A percentile compares a stretch with the other conserved stretches of the same genome.
Evolutionary conservation across 2,329 filamentous ascomycete genomes (phyloP).

Genomic region (Fusarium sp.): DNA sequence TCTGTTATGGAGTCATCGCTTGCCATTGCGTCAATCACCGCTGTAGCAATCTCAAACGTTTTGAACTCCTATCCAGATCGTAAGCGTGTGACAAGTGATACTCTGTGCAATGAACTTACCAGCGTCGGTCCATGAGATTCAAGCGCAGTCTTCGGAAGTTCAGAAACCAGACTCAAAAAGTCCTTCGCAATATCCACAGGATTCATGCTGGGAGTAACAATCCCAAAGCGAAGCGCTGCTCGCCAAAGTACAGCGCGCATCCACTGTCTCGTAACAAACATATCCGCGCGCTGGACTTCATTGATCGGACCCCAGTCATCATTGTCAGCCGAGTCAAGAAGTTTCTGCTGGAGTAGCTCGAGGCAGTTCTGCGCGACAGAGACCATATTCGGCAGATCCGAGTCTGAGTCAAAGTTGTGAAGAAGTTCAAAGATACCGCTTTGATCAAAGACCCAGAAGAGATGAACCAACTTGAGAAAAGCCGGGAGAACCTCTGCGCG

Average conservation of each 20-base stretch:
- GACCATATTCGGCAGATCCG: conserved; percentile 48
- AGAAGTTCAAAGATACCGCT: conserved; percentile 62
- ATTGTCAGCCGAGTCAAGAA: conserved; percentile 56
- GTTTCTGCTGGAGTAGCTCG: conserved; percentile 56
- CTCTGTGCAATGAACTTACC: conserved; percentile 26
- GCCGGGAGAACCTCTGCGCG: conserved; percentile 60
- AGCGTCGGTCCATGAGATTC: conserved; percentile 63
- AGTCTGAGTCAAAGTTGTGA: conserved; percentile 53
- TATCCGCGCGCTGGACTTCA: conserved; percentile 62
- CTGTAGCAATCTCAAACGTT: conserved; percentile 60
- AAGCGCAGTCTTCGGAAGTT: conserved; percentile 59
- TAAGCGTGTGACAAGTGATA: background rate
- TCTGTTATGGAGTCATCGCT: conserved; percentile 39
- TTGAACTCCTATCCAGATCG: conserved; percentile 53
- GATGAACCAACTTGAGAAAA: conserved; percentile 61
- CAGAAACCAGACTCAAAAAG: conserved; percentile 57
- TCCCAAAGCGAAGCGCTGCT: conserved; percentile 52
- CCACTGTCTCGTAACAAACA: conserved; percentile 63
- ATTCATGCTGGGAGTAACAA: conserved; percentile 48
- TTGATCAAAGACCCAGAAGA: conserved; percentile 64
- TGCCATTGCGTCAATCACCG: conserved; percentile 56
- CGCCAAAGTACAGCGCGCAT: conserved; percentile 64
- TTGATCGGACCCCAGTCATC: conserved; percentile 54
- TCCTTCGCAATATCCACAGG: conserved; percentile 60
- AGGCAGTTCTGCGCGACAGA: conserved; percentile 51